Evolutionary conservation across 2,329 filamentous ascomycete species (phyloP), one percentile per base, ranked within the genome.

Genomic region (Diaporthe destruens): DNA sequence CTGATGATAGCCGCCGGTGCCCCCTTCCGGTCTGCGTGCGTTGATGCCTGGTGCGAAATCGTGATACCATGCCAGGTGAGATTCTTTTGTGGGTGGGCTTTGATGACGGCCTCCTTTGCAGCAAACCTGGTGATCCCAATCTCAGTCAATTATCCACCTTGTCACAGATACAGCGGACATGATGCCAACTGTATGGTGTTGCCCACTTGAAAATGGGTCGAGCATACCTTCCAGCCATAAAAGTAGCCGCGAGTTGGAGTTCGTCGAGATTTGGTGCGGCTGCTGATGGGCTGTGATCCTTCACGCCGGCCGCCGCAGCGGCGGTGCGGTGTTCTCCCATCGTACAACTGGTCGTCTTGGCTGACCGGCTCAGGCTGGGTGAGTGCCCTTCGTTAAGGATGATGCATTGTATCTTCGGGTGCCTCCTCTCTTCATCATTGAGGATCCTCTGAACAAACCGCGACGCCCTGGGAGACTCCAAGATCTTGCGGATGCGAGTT

Each of bases 71-170:
- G 90, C 80, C 91, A 92, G 1, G 86, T 87, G 32, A 94, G 81
- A 29, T 81, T 81, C 9, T 88, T 84, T n/a, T 86, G 84, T 1
- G 88, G 85, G 75, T 93, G 89, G 2, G 93, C 92, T 82, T 95
- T 95, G 76, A 93, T 90, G 68, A 87, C 88, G 1, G 93, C 93
- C 81, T 94, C 93, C 79, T 94, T 94, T 9, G 92, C 92, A 1
- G 93, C 92, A 79, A 91, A 93, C 68, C 90, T 89, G 63, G 14
- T 25, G 14, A 34, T 25, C 20, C 39, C 44, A 44, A 23, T 39
- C 44, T 70, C 32, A 54, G 68, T 44, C 34, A 20, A 6, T 16
- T 3, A 36, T 7, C 3, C n/a, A 8, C 23, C 1, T 11, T 55
- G 2, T n/a, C 23, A 18, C 32, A 36, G 9, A n/a, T 8, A 32